Base-by-base conservation (phyloP, 1,284 basidiomycete genomes). In the Heterobasidion irregulare region DNA sequence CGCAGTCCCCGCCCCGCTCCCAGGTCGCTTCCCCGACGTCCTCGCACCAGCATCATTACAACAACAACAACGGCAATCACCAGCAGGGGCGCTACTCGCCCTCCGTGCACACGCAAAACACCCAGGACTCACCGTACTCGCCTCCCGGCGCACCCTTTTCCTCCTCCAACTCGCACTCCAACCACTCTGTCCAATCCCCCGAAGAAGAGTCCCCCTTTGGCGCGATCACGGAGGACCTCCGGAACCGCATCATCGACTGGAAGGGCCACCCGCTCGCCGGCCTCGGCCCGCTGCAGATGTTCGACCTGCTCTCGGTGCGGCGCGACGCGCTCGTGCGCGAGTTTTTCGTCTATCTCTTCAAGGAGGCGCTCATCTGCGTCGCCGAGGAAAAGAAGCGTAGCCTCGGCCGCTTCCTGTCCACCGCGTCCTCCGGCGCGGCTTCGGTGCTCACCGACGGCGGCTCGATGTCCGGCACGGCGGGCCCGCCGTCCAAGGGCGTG, bases 301-400 rank as follows among this genome's bases (percentile, higher is more conserved):
- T 94, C 70, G 94, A 98, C 70, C 77, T 93, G 49, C 75, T 98
- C 34, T 84, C 84, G 47, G 93, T 98, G 46, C 82, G 94, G 50
- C 86, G 95, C 56, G 93, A 94, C 63, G 73, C 84, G 9, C 83
- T 94, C 55, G 85, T 94, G 32, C 83, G 92, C 55, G 92, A 96
- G 67, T 95, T 96, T 69, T 92, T 88, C 66, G 92, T 98, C 56
- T 98, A 98, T 71, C 82, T 99, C 45, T 98, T 98, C 81, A 86
- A 89, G 64, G 92, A 98, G 66, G 96, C 96, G 9, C 87, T 99
- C 58, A 93, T 98, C 58, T 99, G 95, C 69, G 92, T 98, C 13
- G 83, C 91, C 19, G 96, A 98, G 68, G 95, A 98, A 72, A 89
- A 88, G 74, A 94, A 92, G 65, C 84, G 87, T 19, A 78, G 84